phyloP scores from a whole-genome alignment of 2,329 filamentous ascomycete genomes.

The Pseudogymnoascus sp. region DNA sequence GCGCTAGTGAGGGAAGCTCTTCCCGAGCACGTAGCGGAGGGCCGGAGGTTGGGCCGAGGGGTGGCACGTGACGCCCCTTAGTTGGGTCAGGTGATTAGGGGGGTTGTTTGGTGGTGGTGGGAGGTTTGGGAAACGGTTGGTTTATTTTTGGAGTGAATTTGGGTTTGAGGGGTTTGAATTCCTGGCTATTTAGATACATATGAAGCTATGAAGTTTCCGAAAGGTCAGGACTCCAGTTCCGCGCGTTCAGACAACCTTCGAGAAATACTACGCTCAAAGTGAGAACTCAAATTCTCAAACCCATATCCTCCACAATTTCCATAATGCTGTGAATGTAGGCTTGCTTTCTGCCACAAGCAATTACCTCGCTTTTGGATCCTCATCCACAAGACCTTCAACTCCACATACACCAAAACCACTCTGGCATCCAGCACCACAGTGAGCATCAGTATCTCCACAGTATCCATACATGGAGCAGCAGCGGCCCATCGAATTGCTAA shows the following conservation, averaged over 20 bases:
- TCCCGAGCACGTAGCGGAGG: neutral
- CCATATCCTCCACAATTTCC: neutral
- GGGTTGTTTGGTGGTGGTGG: neutral
- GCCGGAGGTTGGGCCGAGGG: neutral
- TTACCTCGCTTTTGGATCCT: neutral
- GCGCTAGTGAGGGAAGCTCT: neutral
- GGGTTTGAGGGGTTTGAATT: no score
- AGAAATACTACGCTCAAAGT: neutral
- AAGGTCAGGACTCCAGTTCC: no score
- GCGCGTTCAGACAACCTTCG: neutral
- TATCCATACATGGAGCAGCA: slow-evolving; percentile 37
- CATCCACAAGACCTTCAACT: neutral
- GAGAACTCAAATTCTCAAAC: neutral
- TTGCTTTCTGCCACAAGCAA: no score
- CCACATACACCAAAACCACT: slow-evolving; percentile 30
- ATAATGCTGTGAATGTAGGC: neutral
- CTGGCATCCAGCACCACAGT: slow-evolving; percentile 34
- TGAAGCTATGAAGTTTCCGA: neutral
- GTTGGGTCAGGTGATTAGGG: neutral
- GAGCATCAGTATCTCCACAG: slow-evolving; percentile 32
- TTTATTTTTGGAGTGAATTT: neutral
- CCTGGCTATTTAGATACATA: neutral
- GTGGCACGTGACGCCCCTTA: neutral
- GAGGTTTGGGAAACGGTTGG: neutral
- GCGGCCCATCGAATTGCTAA: neutral